These are phyloP conservation scores for Gleditsia sinensis DNA, from an alignment of 306 rosid genomes.

Conservation along the genomic window DNA sequence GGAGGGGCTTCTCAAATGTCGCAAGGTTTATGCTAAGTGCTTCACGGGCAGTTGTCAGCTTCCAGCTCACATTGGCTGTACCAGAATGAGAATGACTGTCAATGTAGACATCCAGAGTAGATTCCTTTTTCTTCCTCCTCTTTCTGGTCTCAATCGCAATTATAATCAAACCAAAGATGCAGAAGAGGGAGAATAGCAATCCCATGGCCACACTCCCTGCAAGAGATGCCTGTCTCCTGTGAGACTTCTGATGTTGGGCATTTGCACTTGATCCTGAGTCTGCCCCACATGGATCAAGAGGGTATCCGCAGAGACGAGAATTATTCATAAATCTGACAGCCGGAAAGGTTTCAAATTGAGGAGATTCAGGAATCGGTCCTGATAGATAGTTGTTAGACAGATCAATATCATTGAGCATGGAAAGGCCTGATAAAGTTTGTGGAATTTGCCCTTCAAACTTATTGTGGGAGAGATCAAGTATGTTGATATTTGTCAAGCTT, in stretches of 20 bases:
- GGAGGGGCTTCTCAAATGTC: constrained; percentile 83
- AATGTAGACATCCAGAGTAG: constrained; percentile 57
- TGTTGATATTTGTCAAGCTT: constrained; percentile 58
- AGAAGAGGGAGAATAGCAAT: constrained; percentile 75
- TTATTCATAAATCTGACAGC: constrained; percentile 60
- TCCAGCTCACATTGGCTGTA: constrained; percentile 62
- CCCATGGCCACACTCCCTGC: constrained; percentile 94
- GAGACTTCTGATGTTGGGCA: constrained; percentile 58
- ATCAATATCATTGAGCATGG: constrained; percentile 73
- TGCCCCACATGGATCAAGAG: constrained; percentile 53
- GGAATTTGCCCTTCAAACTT: constrained; percentile 73
- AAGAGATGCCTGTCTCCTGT: constrained; percentile 69
- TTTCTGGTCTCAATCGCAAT: constrained; percentile 72
- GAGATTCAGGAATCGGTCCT: constrained; percentile 68
- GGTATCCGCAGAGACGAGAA: constrained; percentile 88
- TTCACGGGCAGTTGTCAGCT: constrained; percentile 69
- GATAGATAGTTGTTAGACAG: constrained; percentile 66
- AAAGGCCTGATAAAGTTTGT: constrained; percentile 51
- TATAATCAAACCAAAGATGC: constrained; percentile 74
- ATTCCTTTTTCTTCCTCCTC: constrained; percentile 80
- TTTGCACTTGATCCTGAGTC: constrained; percentile 16
- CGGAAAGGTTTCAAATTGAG: constrained; percentile 84
- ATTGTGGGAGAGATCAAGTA: constrained; percentile 88
- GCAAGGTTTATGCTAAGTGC: constrained; percentile 92
- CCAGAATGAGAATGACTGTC: constrained; percentile 71